Percentiles rank a stretch among this genome's conserved stretches.
These are phyloP conservation scores for Pezicula carpinea DNA, from an alignment of 2,329 filamentous ascomycete species.

Conservation along the genomic window DNA sequence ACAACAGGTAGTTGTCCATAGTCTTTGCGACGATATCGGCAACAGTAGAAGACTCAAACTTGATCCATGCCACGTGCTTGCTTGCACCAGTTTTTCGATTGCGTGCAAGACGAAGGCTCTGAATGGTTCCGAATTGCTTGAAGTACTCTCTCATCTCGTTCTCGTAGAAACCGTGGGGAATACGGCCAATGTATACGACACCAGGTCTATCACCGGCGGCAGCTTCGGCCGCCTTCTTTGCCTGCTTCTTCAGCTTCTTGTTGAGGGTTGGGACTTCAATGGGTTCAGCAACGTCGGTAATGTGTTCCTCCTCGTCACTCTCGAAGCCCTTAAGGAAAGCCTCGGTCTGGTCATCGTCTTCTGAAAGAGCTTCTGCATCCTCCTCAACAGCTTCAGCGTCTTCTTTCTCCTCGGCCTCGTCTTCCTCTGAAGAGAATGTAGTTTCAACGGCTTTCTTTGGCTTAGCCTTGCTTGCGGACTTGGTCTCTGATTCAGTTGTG, in stretches of 20 bases:
- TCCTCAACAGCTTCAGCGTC: slow-evolving; percentile 18
- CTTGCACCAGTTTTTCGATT: slow-evolving; percentile 88
- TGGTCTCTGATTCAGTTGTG: slow-evolving; percentile 12
- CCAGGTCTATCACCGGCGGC: slow-evolving; percentile 57
- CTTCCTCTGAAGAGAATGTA: slow-evolving; percentile 2
- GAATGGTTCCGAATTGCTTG: slow-evolving; percentile 83
- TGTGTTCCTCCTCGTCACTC: slow-evolving; percentile 37
- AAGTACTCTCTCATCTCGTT: slow-evolving; percentile 93
- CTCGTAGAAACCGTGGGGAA: slow-evolving; percentile 96
- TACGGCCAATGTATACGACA: slow-evolving; percentile 83
- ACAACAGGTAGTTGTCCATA: slow-evolving; percentile 97
- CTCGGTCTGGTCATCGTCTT: slow-evolving; percentile 46
- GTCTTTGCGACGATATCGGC: slow-evolving; percentile 90
- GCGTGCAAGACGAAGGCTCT: slow-evolving; percentile 73
- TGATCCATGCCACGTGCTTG: slow-evolving; percentile 93
- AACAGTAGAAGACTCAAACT: slow-evolving; percentile 74
- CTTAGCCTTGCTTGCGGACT: slow-evolving; percentile 9
- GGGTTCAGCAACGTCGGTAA: slow-evolving; percentile 37
- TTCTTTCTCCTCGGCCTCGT: slow-evolving; percentile 9
- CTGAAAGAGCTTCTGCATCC: slow-evolving; percentile 30
- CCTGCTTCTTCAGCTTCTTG: slow-evolving; percentile 45
- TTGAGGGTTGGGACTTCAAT: slow-evolving; percentile 33
- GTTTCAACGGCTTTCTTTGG: slow-evolving; percentile 3
- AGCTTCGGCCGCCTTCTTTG: slow-evolving; percentile 36
- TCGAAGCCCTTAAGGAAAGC: slow-evolving; percentile 51